Base-by-base conservation (phyloP, 495 filamentous ascomycete species). In the Aspergillus coremiiformis region DNA sequence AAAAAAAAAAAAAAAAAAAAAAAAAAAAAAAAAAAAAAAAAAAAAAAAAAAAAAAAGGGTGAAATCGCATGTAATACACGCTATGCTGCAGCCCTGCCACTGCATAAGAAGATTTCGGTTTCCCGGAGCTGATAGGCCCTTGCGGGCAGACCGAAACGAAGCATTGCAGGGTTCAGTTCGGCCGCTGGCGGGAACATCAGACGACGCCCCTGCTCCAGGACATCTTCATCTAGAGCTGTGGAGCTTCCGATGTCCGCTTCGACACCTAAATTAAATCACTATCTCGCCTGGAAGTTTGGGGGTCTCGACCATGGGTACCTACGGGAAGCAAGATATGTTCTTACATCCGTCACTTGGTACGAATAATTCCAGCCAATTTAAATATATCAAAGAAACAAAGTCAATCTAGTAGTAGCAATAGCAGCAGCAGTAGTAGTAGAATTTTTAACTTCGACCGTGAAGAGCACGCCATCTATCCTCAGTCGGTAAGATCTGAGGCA, bases 121-220 rank as follows among this genome's bases (percentile, higher is more conserved):
- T 39, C 21, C 45, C 30, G 39, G 24, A 49, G 43, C 47, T 57
- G 46, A 61, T 56, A 58, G 46, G 52, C 39, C 44, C 51, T 44
- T 42, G 53, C 42, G 52, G 49, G 43, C 45, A 23, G 33, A 54
- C 47, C 54, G 52, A 58, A 56, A 54, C 58, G 55, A 60, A 56
- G 44, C 53, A 58, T 54, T 58, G 47, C 51, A 51, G 44, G 56
- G 47, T 51, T 44, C 39, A 56, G 37, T 17, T 51, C 23, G 35
- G 49, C 27, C 33, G 54, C 49, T 39, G 49, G 35, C 54, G 49
- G 46, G 45, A 57, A 48, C 55, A 51, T 57, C 55, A 48, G 55
- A 57, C 42, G 51, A 50, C 47, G 41, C 44, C 44, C 44, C 44
- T 30, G 15, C 27, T 46, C 41, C 19, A 33, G 30, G 54, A 32